phyloP scores from a whole-genome alignment of 805 yeast species.

The Sugiyamaella mastotermitis region DNA sequence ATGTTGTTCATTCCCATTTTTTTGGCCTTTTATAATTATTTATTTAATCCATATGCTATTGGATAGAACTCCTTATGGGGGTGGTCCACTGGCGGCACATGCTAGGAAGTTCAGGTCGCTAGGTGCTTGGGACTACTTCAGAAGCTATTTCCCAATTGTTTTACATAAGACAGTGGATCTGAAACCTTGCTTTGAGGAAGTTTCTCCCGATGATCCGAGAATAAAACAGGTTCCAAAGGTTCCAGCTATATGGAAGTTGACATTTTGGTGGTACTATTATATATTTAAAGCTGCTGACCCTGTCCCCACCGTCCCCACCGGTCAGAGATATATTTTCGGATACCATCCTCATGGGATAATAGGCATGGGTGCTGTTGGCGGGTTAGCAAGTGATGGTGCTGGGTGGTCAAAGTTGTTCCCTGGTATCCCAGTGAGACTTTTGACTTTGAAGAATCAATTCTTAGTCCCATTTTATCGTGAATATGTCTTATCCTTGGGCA shows the following conservation, averaged over 20 bases:
- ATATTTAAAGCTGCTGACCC: slow-evolving; percentile 32
- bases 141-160: slow-evolving; percentile 71
- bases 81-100: slow-evolving; percentile 53
- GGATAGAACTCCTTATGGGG: slow-evolving; percentile 71
- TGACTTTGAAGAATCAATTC: slow-evolving; percentile 82
- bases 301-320: slow-evolving; percentile 34
- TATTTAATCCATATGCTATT: slow-evolving; percentile 55
- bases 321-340: slow-evolving; percentile 69
- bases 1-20: slow-evolving; percentile 48
- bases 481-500: slow-evolving; percentile 72
- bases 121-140: slow-evolving; percentile 63
- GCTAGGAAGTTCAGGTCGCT: slow-evolving; percentile 52
- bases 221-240: neutral
- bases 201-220: neutral
- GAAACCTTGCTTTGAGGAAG: slow-evolving; percentile 49
- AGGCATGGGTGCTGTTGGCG: slow-evolving; percentile 84
- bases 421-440: slow-evolving; percentile 69
- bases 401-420: slow-evolving; percentile 66
- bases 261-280: slow-evolving; percentile 21
- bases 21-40: slow-evolving; percentile 64
- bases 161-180: slow-evolving; percentile 63
- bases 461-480: slow-evolving; percentile 84
- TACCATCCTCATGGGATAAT: slow-evolving; percentile 97
- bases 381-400: slow-evolving; percentile 76
- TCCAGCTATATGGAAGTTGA: slow-evolving; percentile 13